Evolutionary conservation across 163 green algal genomes (phyloP).

Genomic region (Chlorella variabilis): DNA sequence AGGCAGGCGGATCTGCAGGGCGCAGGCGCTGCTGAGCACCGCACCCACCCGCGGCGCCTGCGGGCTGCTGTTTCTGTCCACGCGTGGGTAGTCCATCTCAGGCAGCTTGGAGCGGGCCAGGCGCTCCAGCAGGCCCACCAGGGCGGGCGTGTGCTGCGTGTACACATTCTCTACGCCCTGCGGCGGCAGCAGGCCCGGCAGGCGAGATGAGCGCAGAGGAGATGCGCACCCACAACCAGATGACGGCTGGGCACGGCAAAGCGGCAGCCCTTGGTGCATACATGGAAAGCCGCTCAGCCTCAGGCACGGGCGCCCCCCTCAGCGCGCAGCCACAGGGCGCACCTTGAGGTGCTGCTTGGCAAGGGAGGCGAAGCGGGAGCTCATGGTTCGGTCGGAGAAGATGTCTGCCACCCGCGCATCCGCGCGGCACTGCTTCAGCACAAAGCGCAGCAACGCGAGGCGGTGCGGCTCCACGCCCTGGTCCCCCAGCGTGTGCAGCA

Average conservation of each 20-base stretch:
- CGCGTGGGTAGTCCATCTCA: constrained; percentile 79
- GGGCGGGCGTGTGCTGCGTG: constrained; percentile 94
- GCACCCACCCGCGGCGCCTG: constrained; percentile 10
- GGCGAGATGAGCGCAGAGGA: no score
- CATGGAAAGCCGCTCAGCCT: no score
- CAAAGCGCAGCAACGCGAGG: constrained; percentile 44
- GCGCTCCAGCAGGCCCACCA: constrained; percentile 81
- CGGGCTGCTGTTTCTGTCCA: constrained; percentile 29
- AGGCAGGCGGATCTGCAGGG: background rate
- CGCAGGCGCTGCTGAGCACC: no score
- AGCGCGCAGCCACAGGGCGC: no score
- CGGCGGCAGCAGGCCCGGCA: background rate
- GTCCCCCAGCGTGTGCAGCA: constrained; percentile 90
- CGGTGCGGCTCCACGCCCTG: constrained; percentile 49
- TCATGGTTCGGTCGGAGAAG: constrained; percentile 86
- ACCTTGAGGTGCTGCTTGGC: constrained; percentile 83
- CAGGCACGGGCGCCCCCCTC: no score
- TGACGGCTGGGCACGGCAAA: no score
- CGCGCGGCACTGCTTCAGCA: constrained; percentile 76
- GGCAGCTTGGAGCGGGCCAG: constrained; percentile 74
- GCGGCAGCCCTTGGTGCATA: no score
- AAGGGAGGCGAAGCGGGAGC: constrained; percentile 65
- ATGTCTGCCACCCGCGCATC: constrained; percentile 84
- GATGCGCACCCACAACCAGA: no score
- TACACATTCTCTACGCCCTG: constrained; percentile 99